Conservation (phyloP, 177 flowering plant genomes). For the Vitis hybrid region DNA sequence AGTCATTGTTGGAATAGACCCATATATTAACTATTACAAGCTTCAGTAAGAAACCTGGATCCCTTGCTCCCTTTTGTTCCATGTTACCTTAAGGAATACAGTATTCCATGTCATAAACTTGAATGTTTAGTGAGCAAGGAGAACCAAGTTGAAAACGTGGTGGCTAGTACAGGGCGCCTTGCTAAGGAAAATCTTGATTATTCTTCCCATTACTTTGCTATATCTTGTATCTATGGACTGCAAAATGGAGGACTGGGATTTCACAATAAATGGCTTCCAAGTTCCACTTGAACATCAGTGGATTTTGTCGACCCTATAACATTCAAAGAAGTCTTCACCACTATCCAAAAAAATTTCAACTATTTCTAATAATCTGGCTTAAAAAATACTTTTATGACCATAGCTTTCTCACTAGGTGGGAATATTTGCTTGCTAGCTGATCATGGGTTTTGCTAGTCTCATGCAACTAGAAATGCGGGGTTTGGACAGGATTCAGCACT, state of each 20-base stretch:
- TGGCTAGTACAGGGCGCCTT: not conserved
- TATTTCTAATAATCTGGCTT: not conserved
- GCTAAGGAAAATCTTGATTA: not conserved
- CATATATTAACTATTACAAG: conserved; percentile 80
- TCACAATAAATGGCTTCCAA: not conserved
- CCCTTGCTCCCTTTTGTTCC: conserved; percentile 4
- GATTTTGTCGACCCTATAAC: not conserved
- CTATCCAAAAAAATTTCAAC: not conserved
- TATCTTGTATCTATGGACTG: not conserved
- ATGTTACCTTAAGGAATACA: not conserved
- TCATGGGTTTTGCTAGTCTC: no score
- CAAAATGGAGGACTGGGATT: not conserved
- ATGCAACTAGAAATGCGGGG: no score
- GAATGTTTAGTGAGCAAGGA: not conserved
- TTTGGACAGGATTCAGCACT: no score
- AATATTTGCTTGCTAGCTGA: no score
- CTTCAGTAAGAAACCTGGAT: conserved; percentile 66
- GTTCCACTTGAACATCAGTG: not conserved
- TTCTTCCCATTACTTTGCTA: not conserved
- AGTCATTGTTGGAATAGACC: conserved; percentile 93
- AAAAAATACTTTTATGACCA: not conserved
- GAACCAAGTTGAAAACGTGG: not conserved
- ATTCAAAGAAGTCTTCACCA: not conserved
- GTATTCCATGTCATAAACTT: not conserved
- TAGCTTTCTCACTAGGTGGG: no score